Percentiles rank a stretch among this genome's conserved stretches.
Evolutionary conservation across 179 eudicot genomes (phyloP).

Genomic region (Nepenthes alata): DNA sequence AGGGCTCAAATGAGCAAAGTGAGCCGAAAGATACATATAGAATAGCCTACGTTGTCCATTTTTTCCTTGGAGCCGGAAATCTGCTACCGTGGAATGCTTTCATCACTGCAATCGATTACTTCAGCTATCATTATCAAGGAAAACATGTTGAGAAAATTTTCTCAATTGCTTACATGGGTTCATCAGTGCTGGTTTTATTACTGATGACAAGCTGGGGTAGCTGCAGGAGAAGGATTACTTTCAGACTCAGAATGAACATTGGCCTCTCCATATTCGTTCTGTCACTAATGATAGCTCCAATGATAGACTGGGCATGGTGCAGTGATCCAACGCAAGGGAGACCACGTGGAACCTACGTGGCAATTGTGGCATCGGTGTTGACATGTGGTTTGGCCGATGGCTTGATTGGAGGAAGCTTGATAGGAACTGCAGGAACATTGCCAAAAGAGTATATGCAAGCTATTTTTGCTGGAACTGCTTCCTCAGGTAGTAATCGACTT

Average conservation of each 20-base stretch:
- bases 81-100: constrained; percentile 68
- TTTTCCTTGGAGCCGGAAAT: constrained; percentile 49
- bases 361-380: constrained; percentile 45
- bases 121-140: constrained; percentile 42
- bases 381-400: constrained; percentile 79
- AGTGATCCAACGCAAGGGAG: constrained; percentile 8
- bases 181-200: constrained; percentile 43
- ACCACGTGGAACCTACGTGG: constrained; percentile 18
- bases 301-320: constrained; percentile 42
- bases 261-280: constrained; percentile 52
- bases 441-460: constrained; percentile 91
- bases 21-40: constrained; percentile 42
- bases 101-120: constrained; percentile 70
- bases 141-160: constrained; percentile 60
- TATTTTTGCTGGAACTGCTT: constrained; percentile 86
- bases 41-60: constrained; percentile 49
- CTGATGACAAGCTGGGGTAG: constrained; percentile 25
- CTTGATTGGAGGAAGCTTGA: constrained; percentile 64
- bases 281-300: constrained; percentile 48
- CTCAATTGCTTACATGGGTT: constrained; percentile 67
- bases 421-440: constrained; percentile 70
- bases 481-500: constrained; percentile 42
- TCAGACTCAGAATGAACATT: constrained; percentile 55
- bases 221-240: constrained; percentile 20
- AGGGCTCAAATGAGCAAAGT: constrained; percentile 11